Base-by-base conservation (phyloP, 2,329 filamentous ascomycete species). In the Didymella pinodella region DNA sequence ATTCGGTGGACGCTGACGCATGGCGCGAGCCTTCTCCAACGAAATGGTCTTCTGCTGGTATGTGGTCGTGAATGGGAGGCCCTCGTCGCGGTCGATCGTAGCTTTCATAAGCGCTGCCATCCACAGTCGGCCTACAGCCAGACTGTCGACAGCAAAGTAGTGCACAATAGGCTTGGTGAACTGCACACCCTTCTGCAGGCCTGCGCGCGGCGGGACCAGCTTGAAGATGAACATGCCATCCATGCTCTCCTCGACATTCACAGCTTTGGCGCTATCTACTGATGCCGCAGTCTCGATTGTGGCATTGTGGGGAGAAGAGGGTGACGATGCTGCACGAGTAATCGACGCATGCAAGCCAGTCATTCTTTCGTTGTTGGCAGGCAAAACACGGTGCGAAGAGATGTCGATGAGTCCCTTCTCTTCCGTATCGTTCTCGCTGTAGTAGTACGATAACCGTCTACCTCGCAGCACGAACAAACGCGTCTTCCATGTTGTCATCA, bases 71-170 rank as follows among this genome's bases (percentile, higher is more conserved):
- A 97, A 89, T 10, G 90, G 86, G 61, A 90, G 86, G 4, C 86
- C 86, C 70, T 86, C 80, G 67, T 99, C 95, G 61, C 94, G 90
- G 74, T 98, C 94, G 69, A 99, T 99, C 1, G 95, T 99, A 11
- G 95, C 95, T 80, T 99, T 99, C 92, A 99, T 96, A 50, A 99
- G 81, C 6, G 95, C 95, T 4, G 93, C 95, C 95, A 99, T 99
- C 95, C 95, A 99, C 40, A 96, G 81, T 12, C 95, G 88, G 16
- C 95, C 95, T 73, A 95, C 88, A 69, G 92, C 88, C 58, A 97
- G 82, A 69, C 90, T 97, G 51, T 96, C 93, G 22, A 97, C 93
- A 5, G 96, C 95, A 77, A 99, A 99, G 77, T 97, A 98, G 77
- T 99, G 95, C 38, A 97, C 91, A 8, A 93, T 95, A 4, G 95